Conservation (phyloP, 2,329 filamentous ascomycete species). For the Cercospora zeae-maydis region DNA sequence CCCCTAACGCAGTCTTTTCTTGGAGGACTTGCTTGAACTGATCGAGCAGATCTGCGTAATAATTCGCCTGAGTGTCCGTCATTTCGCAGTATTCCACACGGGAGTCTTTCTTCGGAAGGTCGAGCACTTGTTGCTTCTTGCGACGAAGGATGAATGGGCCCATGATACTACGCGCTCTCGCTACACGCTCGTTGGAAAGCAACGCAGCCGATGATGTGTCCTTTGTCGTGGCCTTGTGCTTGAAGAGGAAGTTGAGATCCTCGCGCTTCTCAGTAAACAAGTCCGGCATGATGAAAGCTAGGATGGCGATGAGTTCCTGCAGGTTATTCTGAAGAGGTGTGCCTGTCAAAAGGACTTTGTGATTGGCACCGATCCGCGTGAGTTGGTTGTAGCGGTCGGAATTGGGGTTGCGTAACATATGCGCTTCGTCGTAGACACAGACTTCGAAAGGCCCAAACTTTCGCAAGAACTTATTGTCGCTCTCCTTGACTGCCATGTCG, state of each 20-base stretch:
- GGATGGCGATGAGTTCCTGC: constrained; percentile 81
- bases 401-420: constrained; percentile 83
- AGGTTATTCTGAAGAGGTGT: constrained; percentile 95
- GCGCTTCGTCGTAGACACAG: constrained; percentile 88
- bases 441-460: constrained; percentile 51
- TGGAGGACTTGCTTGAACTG: constrained; percentile 59
- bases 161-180: constrained; percentile 83
- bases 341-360: constrained; percentile 81
- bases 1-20: constrained; percentile 51
- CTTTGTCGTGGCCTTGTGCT: constrained; percentile 80
- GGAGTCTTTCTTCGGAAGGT: constrained; percentile 75
- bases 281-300: constrained; percentile 88
- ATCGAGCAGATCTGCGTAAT: constrained; percentile 69
- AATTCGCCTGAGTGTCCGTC: constrained; percentile 64
- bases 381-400: constrained; percentile 79
- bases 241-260: constrained; percentile 82
- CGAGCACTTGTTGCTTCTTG: constrained; percentile 81
- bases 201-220: constrained; percentile 75
- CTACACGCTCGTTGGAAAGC: constrained; percentile 81
- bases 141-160: constrained; percentile 91
- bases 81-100: constrained; percentile 79
- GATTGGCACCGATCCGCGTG: constrained; percentile 71
- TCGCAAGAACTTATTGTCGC: constrained; percentile 62
- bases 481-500: constrained; percentile 58
- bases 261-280: constrained; percentile 76